phyloP scores from a whole-genome alignment of 2,329 filamentous ascomycete genomes.

The Nannizziopsis barbatae region DNA sequence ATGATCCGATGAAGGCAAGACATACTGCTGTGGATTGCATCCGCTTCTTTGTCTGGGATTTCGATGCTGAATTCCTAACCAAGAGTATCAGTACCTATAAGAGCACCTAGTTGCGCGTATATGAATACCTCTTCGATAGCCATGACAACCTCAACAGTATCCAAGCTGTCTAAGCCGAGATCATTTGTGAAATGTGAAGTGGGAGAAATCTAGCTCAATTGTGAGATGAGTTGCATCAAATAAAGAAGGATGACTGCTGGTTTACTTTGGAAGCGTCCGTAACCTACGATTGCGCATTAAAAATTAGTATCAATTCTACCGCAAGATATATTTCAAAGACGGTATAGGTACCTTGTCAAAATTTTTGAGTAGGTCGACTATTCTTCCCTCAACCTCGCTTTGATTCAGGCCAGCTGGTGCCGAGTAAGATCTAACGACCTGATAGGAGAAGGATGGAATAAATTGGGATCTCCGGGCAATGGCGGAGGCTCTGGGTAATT shows the following conservation, averaged over 20 bases:
- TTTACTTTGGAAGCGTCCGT: constrained; percentile 47
- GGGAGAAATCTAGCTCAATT: constrained; percentile 56
- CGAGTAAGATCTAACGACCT: constrained; percentile 74
- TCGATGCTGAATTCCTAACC: constrained; percentile 73
- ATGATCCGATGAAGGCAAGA: constrained; percentile 16
- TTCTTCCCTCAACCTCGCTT: constrained; percentile 79
- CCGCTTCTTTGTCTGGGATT: constrained; percentile 95
- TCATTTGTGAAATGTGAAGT: constrained; percentile 92
- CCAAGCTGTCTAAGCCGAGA: constrained; percentile 90
- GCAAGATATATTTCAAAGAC: not conserved
- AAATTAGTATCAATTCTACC: constrained; percentile 16
- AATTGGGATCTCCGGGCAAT: constrained; percentile 51
- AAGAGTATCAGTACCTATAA: constrained; percentile 13
- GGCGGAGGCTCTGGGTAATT: constrained; percentile 46
- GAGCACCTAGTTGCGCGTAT: constrained; percentile 1
- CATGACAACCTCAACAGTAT: constrained; percentile 99
- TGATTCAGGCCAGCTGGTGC: constrained; percentile 66
- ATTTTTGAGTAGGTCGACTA: constrained; percentile 83
- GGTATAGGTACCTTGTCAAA: constrained; percentile 75
- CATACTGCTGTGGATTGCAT: constrained; percentile 86
- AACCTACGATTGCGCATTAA: constrained; percentile 21
- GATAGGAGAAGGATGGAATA: constrained; percentile 52
- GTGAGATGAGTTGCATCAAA: constrained; percentile 18
- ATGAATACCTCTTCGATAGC: constrained; percentile 82
- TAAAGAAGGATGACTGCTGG: not conserved